Conservation (phyloP, 768 basidiomycete species). For the Mycena venus region DNA sequence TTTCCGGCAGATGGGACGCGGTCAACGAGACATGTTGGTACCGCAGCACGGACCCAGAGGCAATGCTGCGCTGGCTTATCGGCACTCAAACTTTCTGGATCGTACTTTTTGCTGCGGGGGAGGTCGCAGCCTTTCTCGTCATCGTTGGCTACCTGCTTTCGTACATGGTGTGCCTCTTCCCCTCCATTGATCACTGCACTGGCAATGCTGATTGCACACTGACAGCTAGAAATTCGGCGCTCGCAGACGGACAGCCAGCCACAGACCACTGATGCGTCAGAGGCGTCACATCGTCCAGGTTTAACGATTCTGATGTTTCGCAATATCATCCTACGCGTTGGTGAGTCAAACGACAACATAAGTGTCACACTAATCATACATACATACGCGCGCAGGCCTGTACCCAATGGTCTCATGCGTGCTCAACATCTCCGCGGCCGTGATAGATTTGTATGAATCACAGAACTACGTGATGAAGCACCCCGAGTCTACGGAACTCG, state of each 20-base stretch:
- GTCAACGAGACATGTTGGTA: conserved; percentile 3
- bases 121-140: not conserved
- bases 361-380: not conserved
- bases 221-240: not conserved
- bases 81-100: conserved; percentile 18
- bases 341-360: not conserved
- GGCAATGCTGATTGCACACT: not conserved
- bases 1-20: conserved; percentile 12
- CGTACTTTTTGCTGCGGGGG: conserved; percentile 1
- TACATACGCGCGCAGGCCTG: conserved; percentile 1
- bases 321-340: conserved; percentile 11
- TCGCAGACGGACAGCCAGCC: not conserved
- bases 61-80: conserved; percentile 10
- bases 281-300: not conserved
- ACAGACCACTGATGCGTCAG: not conserved
- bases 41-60: conserved; percentile 8
- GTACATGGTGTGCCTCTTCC: conserved; percentile 1
- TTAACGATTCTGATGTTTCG: conserved; percentile 7
- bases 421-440: conserved; percentile 6
- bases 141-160: conserved; percentile 1
- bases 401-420: conserved; percentile 15
- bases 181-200: not conserved
- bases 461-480: not conserved
- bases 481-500: not conserved
- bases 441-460: not conserved